Base-by-base conservation (phyloP, 768 basidiomycete species). In the Lepiota brunneoincarnata region DNA sequence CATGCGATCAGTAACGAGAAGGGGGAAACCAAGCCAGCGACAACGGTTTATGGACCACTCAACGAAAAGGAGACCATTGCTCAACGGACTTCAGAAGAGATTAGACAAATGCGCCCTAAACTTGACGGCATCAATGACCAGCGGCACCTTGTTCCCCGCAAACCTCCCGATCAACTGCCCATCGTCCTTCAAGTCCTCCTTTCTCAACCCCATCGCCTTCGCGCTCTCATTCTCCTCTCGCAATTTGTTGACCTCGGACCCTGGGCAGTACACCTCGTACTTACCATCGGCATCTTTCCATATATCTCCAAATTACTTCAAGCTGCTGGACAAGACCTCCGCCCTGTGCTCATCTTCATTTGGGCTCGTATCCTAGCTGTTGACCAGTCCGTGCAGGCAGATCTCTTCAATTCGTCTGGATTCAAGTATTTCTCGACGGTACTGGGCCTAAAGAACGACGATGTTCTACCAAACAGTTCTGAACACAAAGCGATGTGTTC, bases 401-500 rank as follows among this genome's bases (percentile, higher is more conserved):
- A 98, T 63, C 75, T 99, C 4, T 84, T 89, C 63, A 89, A 85
- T 59, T 91, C 86, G 3, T 81, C 83, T 58, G 89, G 89, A 2
- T 94, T 88, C 75, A 86, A 83, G 56, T 95, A 94, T 65, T 95
- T 95, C 59, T 85, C 90, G 20, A 80, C 83, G 24, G 84, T 93
- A 26, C 77, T 95, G 6, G 82, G 81, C 6, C 75, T 83, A 23
- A 78, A 77, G 54, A 86, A 90, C 36, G 89, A 90, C 51, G 75
- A 76, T 31, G 66, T 80, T 38, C 82, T 98, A n/a, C 94, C 95
- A 0, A 97, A 99, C 69, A 84, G 86, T 47, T 89, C 90, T 4
- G 97, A 98, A 66, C 94, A 98, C 69, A 91, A 92, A 59, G 94
- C 97, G 1, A 98, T 98, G 96, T 98, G 95, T 66, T 91, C 93